Evolutionary conservation across 164 flowering plant genomes (phyloP), one percentile per base, ranked within the genome.

Genomic region (Stephania cephalantha): DNA sequence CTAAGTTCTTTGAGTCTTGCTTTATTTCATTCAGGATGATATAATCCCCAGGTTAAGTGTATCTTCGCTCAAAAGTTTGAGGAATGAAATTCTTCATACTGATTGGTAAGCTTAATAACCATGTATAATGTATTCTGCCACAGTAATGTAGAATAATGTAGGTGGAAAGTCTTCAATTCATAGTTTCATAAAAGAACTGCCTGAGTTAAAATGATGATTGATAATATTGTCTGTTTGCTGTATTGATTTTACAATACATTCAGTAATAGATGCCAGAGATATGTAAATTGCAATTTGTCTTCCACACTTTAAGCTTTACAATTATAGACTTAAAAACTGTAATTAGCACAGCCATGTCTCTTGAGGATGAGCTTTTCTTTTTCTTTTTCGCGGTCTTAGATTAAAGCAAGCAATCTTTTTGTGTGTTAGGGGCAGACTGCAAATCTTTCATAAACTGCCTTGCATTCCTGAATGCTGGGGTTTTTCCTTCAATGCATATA

Each of bases 61-160:
- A 69, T 91, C 91, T 77, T 87, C 99, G 45, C 75, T 92, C 10
- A 84, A 82, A 52, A 87, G 97, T 80, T 78, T 95, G 85, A 90
- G 97, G 83, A 91, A 85, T 80, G 99, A 95, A 82, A 88, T 95
- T 84, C 82, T 90, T 78, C 88, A 89, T 79, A 95, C 94, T 74
- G 97, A 93, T 84, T 93, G 99, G 97, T 91, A 79, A 85, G 95
- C 71, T 72, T 61, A 67, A 20, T 48, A 3, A 15, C 9, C 25
- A 48, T 18, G 10, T 66, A 18, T 7, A 55, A 9, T 55, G 13
- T 55, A 11, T 55, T 55, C 13, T 55, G 17, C 8, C n/a, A 55
- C 63, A 12, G 17, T 15, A 55, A 55, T 55, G 17, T 55, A 35
- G 17, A 55, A 55, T 55, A 55, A 55, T 12, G 17, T 55, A 55